Percentiles rank a stretch among this genome's conserved stretches.
Evolutionary conservation across 441 rosid species (phyloP).

Genomic region (Hura crepitans): DNA sequence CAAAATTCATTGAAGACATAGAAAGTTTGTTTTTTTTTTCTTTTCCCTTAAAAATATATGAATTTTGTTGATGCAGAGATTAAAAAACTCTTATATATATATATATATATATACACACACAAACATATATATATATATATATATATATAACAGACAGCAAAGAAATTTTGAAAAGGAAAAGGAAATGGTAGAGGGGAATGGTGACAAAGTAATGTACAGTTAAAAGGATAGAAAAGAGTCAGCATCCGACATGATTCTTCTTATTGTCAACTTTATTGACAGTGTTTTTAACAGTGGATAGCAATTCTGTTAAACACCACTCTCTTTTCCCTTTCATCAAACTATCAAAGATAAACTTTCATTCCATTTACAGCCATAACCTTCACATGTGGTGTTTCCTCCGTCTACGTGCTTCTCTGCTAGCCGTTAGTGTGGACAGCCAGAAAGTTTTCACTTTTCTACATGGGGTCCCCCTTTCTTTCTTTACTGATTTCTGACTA

Average conservation of each 20-base stretch:
- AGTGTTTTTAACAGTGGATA: constrained; percentile 1
- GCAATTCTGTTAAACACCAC: too few species aligned
- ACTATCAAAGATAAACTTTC: too few species aligned
- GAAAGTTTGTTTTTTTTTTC: too few species aligned
- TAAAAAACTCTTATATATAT: too few species aligned
- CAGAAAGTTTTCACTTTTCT: neutral
- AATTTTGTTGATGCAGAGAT: too few species aligned
- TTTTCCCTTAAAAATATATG: too few species aligned
- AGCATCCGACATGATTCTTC: constrained; percentile 9
- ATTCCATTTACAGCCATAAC: constrained; percentile 39
- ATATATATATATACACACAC: too few species aligned
- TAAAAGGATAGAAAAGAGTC: constrained; percentile 1
- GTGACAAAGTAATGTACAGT: neutral
- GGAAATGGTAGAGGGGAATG: neutral
- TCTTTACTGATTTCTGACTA: neutral
- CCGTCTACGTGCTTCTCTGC: constrained; percentile 25
- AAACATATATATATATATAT: too few species aligned
- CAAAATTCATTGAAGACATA: too few species aligned
- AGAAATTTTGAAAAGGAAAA: neutral
- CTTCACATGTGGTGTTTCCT: constrained; percentile 27
- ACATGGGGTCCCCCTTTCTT: too few species aligned
- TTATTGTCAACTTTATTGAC: constrained; percentile 21
- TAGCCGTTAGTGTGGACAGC: constrained; percentile 9
- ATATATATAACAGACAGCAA: neutral
- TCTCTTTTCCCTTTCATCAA: too few species aligned